Evolutionary conservation across 2,329 filamentous ascomycete species (phyloP), one percentile per base, ranked within the genome.

Genomic region (Cryphonectria naterciae): DNA sequence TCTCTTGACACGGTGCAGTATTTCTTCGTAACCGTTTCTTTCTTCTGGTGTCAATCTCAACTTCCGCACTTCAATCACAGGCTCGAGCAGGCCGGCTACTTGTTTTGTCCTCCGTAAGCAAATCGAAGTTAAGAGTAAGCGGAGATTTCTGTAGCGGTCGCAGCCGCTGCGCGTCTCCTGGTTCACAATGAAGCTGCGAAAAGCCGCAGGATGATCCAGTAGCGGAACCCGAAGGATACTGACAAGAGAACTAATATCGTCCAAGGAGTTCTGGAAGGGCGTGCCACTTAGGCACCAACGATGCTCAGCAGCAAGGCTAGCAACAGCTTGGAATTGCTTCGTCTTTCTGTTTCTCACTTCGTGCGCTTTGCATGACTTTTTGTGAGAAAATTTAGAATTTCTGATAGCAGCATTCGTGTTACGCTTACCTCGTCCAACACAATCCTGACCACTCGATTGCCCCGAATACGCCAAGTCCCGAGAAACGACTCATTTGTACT

Each of bases 251-350:
- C 66, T 68, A 5, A 76, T 56, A 28, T 76, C 75, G 35, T 74
- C 70, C 5, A 76, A 67, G 22, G 70, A 72, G 52, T 76, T 76
- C 66, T 76, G 75, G 15, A 76, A 66, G 2, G 75, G 74, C 2
- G 75, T 76, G 13, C 75, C 75, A 13, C 73, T 76, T 49, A 76
- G 60, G 65, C 74, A 76, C 75, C 74, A 76, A 10, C 73, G 69
- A 52, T 73, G 73, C n/a, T 37, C 67, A 4, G 74, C 73, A 22
- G 72, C 71, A 67, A 76, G 69, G 22, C 67, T 54, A 13, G 52
- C 43, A n/a, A 75, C 67, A 1, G 75, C 74, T 68, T 75, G 74
- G 56, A 76, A 76, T 52, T 75, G 74, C 22, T 75, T 74, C 3
- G 74, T 76, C 2, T 75, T 68, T 65, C 49, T 70, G 37, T 76